Percentiles rank a stretch among this genome's conserved stretches.
Evolutionary conservation across 208 protist species (phyloP).

Genomic region (Wallacemonas sp.): DNA sequence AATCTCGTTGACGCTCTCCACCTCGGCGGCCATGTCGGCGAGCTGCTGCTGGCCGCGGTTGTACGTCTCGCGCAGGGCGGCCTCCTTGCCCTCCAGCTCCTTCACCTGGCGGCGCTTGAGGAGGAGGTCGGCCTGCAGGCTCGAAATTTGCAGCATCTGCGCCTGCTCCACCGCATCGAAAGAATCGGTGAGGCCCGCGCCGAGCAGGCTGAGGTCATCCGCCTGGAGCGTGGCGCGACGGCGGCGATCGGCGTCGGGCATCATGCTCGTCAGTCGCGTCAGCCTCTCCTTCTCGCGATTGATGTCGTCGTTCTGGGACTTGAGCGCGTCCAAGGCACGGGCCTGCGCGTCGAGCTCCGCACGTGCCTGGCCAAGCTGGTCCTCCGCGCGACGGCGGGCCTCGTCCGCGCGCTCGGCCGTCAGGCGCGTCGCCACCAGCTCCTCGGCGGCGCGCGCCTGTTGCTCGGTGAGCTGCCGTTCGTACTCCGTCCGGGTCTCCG

Average conservation of each 20-base stretch:
- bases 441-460: conserved; percentile 22
- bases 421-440: conserved; percentile 45
- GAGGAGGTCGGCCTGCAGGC: conserved; percentile 58
- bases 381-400: conserved; percentile 38
- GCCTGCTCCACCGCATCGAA: conserved; percentile 41
- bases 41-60: conserved; percentile 27
- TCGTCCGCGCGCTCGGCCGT: conserved; percentile 38
- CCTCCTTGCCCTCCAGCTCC: conserved; percentile 40
- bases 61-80: conserved; percentile 29
- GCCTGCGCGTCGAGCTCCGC: conserved; percentile 27
- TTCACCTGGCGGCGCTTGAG: conserved; percentile 40
- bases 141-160: conserved; percentile 56
- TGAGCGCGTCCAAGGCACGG: conserved; percentile 14
- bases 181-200: background rate
- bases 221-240: conserved; percentile 1
- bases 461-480: conserved; percentile 38
- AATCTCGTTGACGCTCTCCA: conserved; percentile 20
- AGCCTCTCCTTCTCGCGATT: conserved; percentile 29
- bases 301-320: conserved; percentile 34
- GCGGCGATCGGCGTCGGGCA: conserved; percentile 17
- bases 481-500: conserved; percentile 35
- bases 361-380: conserved; percentile 25
- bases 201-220: background rate
- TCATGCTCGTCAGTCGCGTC: conserved; percentile 17
- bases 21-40: conserved; percentile 18